Percentiles rank a stretch among this genome's conserved stretches.
Evolutionary conservation across 495 filamentous ascomycete genomes (phyloP).

Genomic region (Penicillium pulvis): DNA sequence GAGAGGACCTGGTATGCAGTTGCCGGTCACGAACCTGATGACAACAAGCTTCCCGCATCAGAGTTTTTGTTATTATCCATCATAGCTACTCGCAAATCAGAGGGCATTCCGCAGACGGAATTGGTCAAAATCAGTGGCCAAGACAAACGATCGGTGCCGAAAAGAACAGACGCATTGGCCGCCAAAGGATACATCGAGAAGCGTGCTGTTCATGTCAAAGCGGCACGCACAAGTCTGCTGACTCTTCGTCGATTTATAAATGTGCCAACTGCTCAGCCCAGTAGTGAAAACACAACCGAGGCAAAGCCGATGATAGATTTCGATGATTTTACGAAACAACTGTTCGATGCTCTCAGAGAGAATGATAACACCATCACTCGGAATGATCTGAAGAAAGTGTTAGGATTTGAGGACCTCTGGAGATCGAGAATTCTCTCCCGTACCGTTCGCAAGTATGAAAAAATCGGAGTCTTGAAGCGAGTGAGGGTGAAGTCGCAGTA

Average conservation of each 20-base stretch:
- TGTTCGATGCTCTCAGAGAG: slow-evolving; percentile 51
- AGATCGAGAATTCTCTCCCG: slow-evolving; percentile 70
- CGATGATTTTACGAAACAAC: slow-evolving; percentile 40
- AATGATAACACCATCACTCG: slow-evolving; percentile 50
- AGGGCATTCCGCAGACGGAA: slow-evolving; percentile 79
- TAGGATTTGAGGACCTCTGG: slow-evolving; percentile 61
- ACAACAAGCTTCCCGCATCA: slow-evolving; percentile 61
- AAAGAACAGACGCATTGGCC: slow-evolving; percentile 72
- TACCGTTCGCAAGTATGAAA: slow-evolving; percentile 66
- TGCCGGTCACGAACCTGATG: slow-evolving; percentile 77
- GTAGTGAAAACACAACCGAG: slow-evolving; percentile 6
- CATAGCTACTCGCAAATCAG: slow-evolving; percentile 69
- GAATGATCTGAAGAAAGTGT: slow-evolving; percentile 62
- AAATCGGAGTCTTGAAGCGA: slow-evolving; percentile 67
- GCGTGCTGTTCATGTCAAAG: slow-evolving; percentile 62
- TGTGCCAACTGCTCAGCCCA: slow-evolving; percentile 9
- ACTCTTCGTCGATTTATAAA: slow-evolving; percentile 63
- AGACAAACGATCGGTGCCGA: slow-evolving; percentile 86
- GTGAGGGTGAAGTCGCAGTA: slow-evolving; percentile 62
- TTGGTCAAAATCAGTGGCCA: slow-evolving; percentile 76
- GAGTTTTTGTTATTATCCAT: slow-evolving; percentile 79
- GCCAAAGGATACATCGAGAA: slow-evolving; percentile 87
- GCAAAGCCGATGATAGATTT: slow-evolving; percentile 41
- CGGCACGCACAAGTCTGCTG: slow-evolving; percentile 66
- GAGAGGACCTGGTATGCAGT: slow-evolving; percentile 76